Conservation (phyloP, 768 basidiomycete species). For the Phlebiopsis gigantea region DNA sequence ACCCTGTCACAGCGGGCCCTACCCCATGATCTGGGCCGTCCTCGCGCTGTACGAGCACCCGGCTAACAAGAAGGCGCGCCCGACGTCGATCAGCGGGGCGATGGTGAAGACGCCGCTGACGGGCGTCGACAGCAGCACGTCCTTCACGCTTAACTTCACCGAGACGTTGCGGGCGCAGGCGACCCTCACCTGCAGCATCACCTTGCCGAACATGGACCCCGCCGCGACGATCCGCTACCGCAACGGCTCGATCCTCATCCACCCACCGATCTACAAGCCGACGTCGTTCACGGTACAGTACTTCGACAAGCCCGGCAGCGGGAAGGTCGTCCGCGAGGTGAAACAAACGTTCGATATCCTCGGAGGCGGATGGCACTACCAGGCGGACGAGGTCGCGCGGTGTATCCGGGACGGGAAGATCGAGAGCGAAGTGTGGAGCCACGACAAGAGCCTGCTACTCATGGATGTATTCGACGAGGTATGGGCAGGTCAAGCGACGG, state of each 20-base stretch:
- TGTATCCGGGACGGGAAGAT: slow-evolving; percentile 68
- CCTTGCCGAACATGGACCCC: slow-evolving; percentile 37
- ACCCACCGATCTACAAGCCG: slow-evolving; percentile 62
- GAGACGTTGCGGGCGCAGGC: slow-evolving; percentile 66
- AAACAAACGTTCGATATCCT: slow-evolving; percentile 50
- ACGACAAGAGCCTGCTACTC: slow-evolving; percentile 72
- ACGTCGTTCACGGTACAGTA: slow-evolving; percentile 62
- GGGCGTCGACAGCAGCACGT: slow-evolving; percentile 72
- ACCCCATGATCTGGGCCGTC: slow-evolving; percentile 80
- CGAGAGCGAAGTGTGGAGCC: slow-evolving; percentile 72
- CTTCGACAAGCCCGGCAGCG: slow-evolving; percentile 41
- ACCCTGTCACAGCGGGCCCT: slow-evolving; percentile 56
- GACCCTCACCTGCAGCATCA: slow-evolving; percentile 65
- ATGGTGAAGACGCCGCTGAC: slow-evolving; percentile 78
- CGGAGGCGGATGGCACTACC: slow-evolving; percentile 76
- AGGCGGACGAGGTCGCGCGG: slow-evolving; percentile 85
- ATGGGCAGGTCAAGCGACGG: slow-evolving; percentile 8
- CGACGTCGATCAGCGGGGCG: slow-evolving; percentile 55
- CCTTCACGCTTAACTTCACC: slow-evolving; percentile 68
- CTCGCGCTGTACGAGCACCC: slow-evolving; percentile 76
- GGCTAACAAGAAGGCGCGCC: slow-evolving; percentile 53
- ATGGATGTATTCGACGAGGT: slow-evolving; percentile 89
- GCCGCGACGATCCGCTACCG: slow-evolving; percentile 72
- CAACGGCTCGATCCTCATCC: slow-evolving; percentile 61
- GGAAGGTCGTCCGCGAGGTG: slow-evolving; percentile 47